Base-by-base conservation (phyloP, 768 basidiomycete genomes). In the Lyophyllum decastes region DNA sequence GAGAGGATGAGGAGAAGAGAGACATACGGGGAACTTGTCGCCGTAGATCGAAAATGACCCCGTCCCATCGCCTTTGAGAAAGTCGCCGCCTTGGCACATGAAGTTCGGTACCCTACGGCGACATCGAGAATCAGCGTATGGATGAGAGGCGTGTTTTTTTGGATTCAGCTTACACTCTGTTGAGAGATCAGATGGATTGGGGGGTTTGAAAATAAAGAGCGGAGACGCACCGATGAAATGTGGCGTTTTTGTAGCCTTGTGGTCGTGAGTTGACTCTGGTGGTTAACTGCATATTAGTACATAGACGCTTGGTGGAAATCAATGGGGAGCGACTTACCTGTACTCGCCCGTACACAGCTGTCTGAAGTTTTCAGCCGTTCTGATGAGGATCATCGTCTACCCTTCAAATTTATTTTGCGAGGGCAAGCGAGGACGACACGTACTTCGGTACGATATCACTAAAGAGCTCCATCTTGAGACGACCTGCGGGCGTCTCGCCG, bases 71-170 rank as follows among this genome's bases (percentile, higher is more conserved):
- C 87, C 86, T 60, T 95, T 95, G 63, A 95, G 64, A 62, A 98
- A 99, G 69, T 99, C 97, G 0, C 97, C 97, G 81, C 94, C 94
- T 83, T 98, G 95, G 63, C 94, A 92, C 95, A 99, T 98, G 75
- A 98, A 99, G 66, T 92, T 92, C 6, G 87, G 90, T 21, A 93
- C 90, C 16, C 91, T 93, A 58, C 46, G 46, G 35, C 30, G 63
- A 50, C 69, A 61, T 57, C 58, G 27, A 58, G 35, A n/a, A 49
- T 55, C 38, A 34, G 27, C 5, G 11, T 40, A 48, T 10, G 24
- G 2, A 11, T 17, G 43, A 24, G 47, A 41, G 33, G 45, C 17
- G 57, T 59, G 52, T 11, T 59, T 54, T 24, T 52, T 43, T 17
- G n/a, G 3, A 54, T 41, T 59, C 14, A 17, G 51, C 82, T 61